Evolutionary conservation across 73 alveolate species (phyloP).

Genomic region (Paramecium pentaurelia): DNA sequence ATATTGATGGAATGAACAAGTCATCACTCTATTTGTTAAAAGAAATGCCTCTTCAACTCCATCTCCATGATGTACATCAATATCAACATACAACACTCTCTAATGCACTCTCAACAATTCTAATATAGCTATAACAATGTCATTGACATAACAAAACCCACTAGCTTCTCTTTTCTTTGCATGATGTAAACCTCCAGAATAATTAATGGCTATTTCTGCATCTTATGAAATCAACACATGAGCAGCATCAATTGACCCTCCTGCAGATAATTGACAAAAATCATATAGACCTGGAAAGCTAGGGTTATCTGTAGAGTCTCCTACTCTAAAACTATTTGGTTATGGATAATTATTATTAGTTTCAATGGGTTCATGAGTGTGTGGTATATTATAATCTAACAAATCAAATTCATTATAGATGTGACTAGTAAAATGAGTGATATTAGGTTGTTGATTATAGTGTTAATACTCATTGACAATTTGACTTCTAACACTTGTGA

Average conservation of each 20-base stretch:
- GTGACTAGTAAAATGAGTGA: background rate
- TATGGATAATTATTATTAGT: slow-evolving; percentile 27
- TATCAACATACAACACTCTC: slow-evolving; percentile 95
- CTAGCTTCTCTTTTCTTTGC: slow-evolving; percentile 96
- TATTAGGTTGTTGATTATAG: slow-evolving; percentile 4
- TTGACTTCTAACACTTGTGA: background rate
- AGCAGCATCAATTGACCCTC: slow-evolving; percentile 91
- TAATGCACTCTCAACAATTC: slow-evolving; percentile 91
- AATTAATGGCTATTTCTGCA: slow-evolving; percentile 91
- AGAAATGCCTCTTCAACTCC: slow-evolving; percentile 99
- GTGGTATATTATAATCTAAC: background rate
- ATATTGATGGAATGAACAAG: slow-evolving; percentile 94
- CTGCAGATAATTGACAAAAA: slow-evolving; percentile 82
- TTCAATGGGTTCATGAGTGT: background rate
- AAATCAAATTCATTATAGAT: slow-evolving; percentile 3
- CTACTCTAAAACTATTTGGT: slow-evolving; percentile 66
- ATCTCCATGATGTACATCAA: slow-evolving; percentile 99
- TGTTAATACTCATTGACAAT: slow-evolving; percentile 20
- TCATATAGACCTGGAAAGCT: slow-evolving; percentile 75
- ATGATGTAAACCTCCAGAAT: slow-evolving; percentile 99
- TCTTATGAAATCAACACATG: slow-evolving; percentile 68
- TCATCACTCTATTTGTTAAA: slow-evolving; percentile 94
- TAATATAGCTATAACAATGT: slow-evolving; percentile 92
- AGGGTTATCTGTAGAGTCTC: slow-evolving; percentile 78
- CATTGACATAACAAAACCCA: slow-evolving; percentile 98